Base-by-base conservation (phyloP, 352 stramenopile species). In the Globisporangium spiculum region DNA sequence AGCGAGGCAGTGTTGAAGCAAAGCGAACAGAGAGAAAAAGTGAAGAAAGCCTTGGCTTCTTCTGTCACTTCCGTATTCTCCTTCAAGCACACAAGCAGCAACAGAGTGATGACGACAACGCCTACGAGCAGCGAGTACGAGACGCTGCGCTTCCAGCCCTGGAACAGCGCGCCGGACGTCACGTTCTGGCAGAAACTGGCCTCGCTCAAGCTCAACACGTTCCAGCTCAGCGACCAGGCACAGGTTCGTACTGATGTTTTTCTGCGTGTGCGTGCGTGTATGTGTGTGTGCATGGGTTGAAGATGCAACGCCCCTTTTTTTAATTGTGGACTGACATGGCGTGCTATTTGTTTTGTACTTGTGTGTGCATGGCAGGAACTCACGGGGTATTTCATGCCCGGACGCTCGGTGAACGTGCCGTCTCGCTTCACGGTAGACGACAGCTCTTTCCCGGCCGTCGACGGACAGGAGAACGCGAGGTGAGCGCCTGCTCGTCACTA, bases 141-240 rank as follows among this genome's bases (percentile, higher is more conserved):
- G 55, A 68, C 84, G 69, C 83, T 94, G 66, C 82, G 88, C 71
- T 96, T 94, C 64, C 87, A 96, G 79, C 55, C 84, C 32, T 96
- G 86, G 82, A 85, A 81, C 57, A 96, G 88, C 73, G 82, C 85
- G 20, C 83, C 87, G 14, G 84, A 96, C 66, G 84, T 91, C 48
- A 80, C 81, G 16, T 96, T 96, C 76, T 96, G 88, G 84, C 88
- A 96, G 75, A 79, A 72, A 34, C 82, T 96, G 48, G 75, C 85
- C 52, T 66, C 78, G 56, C 77, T 93, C 38, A 96, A 96, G 79
- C 82, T 96, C 27, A 69, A 96, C 70, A 84, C 74, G 60, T 96
- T 93, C 70, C 82, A 93, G 68, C 79, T 96, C 32, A 81, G 79
- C 65, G 88, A 96, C 72, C 63, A 78, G 52, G 66, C 80, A 32